Evolutionary conservation across 192 early-diverging fungal genomes (phyloP).

Genomic region (Funneliformis geosporum): DNA sequence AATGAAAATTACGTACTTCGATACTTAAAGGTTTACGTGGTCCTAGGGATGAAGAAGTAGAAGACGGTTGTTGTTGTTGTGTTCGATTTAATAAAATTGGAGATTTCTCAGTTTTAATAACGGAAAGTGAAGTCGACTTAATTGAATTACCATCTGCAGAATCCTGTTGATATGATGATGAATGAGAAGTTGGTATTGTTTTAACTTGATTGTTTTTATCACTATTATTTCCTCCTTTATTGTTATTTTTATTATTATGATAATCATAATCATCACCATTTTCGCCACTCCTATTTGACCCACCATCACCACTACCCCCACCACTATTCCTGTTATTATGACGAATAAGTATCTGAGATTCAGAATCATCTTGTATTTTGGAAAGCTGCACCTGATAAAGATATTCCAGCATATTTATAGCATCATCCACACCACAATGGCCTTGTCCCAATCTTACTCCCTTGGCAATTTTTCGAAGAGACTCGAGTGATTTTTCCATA

Average conservation of each 20-base stretch:
- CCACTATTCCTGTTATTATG: slow-evolving; percentile 33
- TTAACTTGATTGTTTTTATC: not conserved
- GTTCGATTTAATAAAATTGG: not conserved
- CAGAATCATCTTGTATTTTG: slow-evolving; percentile 22
- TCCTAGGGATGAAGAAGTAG: not conserved
- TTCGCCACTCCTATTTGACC: slow-evolving; percentile 26
- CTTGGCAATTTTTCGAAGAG: not conserved
- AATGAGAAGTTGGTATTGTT: not conserved
- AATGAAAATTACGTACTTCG: not conserved
- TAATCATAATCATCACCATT: slow-evolving; percentile 21
- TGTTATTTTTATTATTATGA: slow-evolving; percentile 9
- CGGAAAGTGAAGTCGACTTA: not conserved
- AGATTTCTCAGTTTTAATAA: not conserved
- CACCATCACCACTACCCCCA: slow-evolving; percentile 27
- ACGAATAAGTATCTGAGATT: slow-evolving; percentile 31
- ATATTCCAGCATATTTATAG: slow-evolving; percentile 35
- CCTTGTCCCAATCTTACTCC: not conserved
- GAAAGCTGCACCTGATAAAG: slow-evolving; percentile 32
- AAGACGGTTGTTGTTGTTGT: not conserved
- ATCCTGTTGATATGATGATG: not conserved
- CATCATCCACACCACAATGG: slow-evolving; percentile 33
- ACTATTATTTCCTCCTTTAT: not conserved
- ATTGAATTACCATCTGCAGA: not conserved
- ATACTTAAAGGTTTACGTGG: not conserved
- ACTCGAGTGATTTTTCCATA: not conserved